A percentile compares a stretch with the other conserved stretches of the same genome.
Evolutionary conservation across 768 basidiomycete species (phyloP).

Genomic region (Boletellus ananas): DNA sequence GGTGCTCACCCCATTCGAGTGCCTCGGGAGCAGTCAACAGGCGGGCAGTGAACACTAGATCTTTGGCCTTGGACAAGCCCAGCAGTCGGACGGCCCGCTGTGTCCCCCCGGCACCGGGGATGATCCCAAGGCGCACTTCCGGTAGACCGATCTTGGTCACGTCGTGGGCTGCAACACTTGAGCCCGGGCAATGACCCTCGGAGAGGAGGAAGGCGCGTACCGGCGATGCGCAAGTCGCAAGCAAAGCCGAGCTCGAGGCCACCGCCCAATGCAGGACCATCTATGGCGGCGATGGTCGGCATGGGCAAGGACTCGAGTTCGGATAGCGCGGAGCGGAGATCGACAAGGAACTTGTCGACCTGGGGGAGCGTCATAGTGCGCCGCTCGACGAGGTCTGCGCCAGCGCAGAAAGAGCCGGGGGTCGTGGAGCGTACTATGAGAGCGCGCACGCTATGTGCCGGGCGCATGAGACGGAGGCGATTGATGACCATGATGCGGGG

Average conservation of each 20-base stretch:
- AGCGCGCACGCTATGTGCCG: conserved; percentile 55
- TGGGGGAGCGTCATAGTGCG: conserved; percentile 75
- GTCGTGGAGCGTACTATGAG: conserved; percentile 81
- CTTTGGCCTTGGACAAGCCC: conserved; percentile 78
- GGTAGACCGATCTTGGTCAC: conserved; percentile 89
- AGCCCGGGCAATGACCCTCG: background rate
- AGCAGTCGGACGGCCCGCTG: conserved; percentile 77
- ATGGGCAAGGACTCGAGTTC: conserved; percentile 79
- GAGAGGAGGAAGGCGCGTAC: conserved; percentile 40
- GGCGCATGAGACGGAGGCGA: background rate
- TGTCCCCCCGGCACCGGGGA: conserved; percentile 89
- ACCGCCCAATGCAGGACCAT: conserved; percentile 92
- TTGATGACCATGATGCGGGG: background rate
- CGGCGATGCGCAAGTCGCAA: conserved; percentile 87
- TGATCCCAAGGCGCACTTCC: conserved; percentile 76
- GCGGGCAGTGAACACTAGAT: conserved; percentile 80
- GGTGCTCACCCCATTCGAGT: conserved; percentile 56
- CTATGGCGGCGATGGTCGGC: conserved; percentile 90
- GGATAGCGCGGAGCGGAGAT: conserved; percentile 66
- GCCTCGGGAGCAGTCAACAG: conserved; percentile 66
- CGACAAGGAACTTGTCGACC: conserved; percentile 72
- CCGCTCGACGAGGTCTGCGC: conserved; percentile 85
- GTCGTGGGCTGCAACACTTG: conserved; percentile 40
- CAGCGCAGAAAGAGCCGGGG: conserved; percentile 82
- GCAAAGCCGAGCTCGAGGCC: conserved; percentile 85